Evolutionary conservation across 805 yeast species (phyloP).

Genomic region (Kodamaea jinghongensis): DNA sequence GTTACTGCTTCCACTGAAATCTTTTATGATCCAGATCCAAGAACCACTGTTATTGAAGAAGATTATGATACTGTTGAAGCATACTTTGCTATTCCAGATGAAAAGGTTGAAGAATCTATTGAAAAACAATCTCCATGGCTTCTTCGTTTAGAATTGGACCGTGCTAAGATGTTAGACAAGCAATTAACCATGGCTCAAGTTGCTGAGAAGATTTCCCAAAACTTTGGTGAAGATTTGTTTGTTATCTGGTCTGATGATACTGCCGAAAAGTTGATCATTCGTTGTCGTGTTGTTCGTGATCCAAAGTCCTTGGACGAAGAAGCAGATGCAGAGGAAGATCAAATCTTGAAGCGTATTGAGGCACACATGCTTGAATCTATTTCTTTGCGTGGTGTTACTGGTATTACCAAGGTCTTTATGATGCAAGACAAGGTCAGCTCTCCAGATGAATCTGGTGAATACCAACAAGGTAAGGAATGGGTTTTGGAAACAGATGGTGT

Average conservation of each 20-base stretch:
- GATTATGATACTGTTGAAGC: slow-evolving; percentile 97
- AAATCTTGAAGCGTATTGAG: slow-evolving; percentile 90
- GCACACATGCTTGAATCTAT: slow-evolving; percentile 95
- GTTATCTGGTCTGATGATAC: slow-evolving; percentile 99
- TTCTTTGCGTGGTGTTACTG: slow-evolving; percentile 92
- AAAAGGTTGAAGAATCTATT: slow-evolving; percentile 88
- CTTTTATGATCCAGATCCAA: slow-evolving; percentile 97
- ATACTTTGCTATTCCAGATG: slow-evolving; percentile 96
- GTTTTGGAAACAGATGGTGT: slow-evolving; percentile 99
- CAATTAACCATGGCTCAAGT: slow-evolving; percentile 98
- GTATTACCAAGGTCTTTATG: slow-evolving; percentile 87
- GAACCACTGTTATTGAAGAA: slow-evolving; percentile 92
- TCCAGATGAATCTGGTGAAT: slow-evolving; percentile 84
- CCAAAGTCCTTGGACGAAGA: slow-evolving; percentile 92
- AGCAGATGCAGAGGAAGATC: slow-evolving; percentile 94
- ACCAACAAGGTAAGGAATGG: slow-evolving; percentile 90
- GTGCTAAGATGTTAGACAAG: slow-evolving; percentile 98
- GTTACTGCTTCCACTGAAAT: slow-evolving; percentile 98
- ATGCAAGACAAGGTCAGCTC: slow-evolving; percentile 74
- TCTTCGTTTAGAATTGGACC: slow-evolving; percentile 91
- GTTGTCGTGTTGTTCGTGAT: slow-evolving; percentile 98
- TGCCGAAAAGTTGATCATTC: slow-evolving; percentile 91
- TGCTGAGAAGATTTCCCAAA: slow-evolving; percentile 89
- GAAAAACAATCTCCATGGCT: slow-evolving; percentile 98
- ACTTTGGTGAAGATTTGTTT: slow-evolving; percentile 91